Percentiles rank a stretch among this genome's conserved stretches.
Evolutionary conservation across 352 stramenopile species (phyloP).

Genomic region (Phytophthora aleatoria): DNA sequence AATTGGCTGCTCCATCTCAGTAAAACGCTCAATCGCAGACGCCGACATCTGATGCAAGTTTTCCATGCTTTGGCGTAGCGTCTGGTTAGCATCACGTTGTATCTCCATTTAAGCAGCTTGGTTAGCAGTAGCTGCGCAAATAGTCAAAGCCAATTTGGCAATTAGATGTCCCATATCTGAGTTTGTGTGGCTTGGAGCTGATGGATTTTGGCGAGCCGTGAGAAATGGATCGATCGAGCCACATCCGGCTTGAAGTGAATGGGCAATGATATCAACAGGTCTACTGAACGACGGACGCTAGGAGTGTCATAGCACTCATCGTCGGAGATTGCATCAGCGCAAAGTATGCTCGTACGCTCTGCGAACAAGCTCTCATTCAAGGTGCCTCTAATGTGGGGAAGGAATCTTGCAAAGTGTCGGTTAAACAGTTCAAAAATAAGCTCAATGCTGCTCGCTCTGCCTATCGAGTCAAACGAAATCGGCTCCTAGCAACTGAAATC

Average conservation of each 20-base stretch:
- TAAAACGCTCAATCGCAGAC: slow-evolving; percentile 4
- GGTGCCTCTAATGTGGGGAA: slow-evolving; percentile 2
- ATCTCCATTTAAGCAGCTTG: slow-evolving; percentile 4
- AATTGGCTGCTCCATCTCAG: slow-evolving; percentile 3
- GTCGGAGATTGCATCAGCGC: slow-evolving; percentile 1
- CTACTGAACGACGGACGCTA: not conserved
- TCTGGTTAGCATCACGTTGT: not conserved
- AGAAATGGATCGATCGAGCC: slow-evolving; percentile 9
- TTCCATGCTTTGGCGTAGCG: slow-evolving; percentile 1
- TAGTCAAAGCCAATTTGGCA: not conserved
- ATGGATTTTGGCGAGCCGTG: not conserved
- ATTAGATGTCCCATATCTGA: slow-evolving; percentile 1
- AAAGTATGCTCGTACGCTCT: not conserved
- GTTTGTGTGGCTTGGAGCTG: not conserved
- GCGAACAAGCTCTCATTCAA: slow-evolving; percentile 3
- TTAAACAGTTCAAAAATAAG: slow-evolving; percentile 18
- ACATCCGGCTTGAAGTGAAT: slow-evolving; percentile 6
- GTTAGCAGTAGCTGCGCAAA: not conserved
- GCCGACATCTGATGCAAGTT: slow-evolving; percentile 6
- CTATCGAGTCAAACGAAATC: slow-evolving; percentile 1
- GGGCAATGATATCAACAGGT: slow-evolving; percentile 5
- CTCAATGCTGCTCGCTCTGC: not conserved
- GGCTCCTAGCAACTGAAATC: slow-evolving; percentile 11
- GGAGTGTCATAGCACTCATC: not conserved
- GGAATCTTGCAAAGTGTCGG: not conserved